Evolutionary conservation across 345 rosid species (phyloP), one percentile per base, ranked within the genome.

Genomic region (Brassica rapa): DNA sequence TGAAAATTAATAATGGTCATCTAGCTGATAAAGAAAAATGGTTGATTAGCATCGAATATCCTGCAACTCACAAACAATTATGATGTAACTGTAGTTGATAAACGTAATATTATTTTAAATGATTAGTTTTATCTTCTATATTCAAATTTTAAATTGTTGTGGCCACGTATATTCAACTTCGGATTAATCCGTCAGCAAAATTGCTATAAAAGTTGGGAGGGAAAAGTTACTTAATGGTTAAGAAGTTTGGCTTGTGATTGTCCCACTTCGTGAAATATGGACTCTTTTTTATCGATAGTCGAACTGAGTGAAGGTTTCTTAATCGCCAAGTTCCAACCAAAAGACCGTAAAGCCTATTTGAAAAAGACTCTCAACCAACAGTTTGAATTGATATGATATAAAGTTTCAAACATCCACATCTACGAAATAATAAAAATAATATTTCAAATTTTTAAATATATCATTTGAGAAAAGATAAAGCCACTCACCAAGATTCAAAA

Each of bases 281-380:
- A 37, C 59, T 68, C 15, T 19, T 16, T 51, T 73, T 68, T 59
- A 68, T 53, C 29, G 82, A 51, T 68, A 73, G 9, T 67, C 32
- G 46, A 61, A 37, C 78, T 29, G 43, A 73, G 21, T 51, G 64
- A 62, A 73, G 64, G 49, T 79, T 73, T 73, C 83, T 80, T 80
- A 80, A 56, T 80, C 61, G 76, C 79, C 79, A 80, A 80, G 83
- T 80, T 70, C 68, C 75, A 62, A 80, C 74, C 19, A 68, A 68
- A 72, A 51, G 61, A 68, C 49, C 53, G 66, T 33, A 60, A 78
- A 66, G 68, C 63, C 14, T 77, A 15, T 12, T 32, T 60, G 78
- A 79, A 73, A 79, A 79, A 12, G 51, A 51, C 33, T 51, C 46
- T 27, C 66, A 15, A 53, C 66, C 60, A 53, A 62, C 66, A 62